Conservation (phyloP, 1,139 yeast species). For the Taphrina betulina region DNA sequence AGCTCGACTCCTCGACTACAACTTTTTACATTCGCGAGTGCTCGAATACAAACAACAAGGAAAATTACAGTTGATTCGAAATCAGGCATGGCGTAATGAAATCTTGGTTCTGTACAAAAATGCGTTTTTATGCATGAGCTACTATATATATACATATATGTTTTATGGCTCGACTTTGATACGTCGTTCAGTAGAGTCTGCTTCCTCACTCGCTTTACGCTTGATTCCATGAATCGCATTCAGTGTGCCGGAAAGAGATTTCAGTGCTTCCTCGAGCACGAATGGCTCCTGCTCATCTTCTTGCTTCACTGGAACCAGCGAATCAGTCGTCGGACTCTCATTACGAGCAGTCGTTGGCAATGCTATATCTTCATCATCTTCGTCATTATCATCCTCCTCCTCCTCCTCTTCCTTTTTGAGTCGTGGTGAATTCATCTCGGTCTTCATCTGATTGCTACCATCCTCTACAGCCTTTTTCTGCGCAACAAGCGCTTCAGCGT, state of each 20-base stretch:
- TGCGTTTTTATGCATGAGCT: too few relatives aligned
- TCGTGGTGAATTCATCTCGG: neutral
- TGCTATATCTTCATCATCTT: slow-evolving; percentile 10
- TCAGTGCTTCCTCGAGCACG: slow-evolving; percentile 6
- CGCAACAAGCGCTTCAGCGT: slow-evolving; percentile 57
- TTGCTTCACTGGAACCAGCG: neutral
- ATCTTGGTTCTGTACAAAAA: too few relatives aligned
- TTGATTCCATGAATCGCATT: slow-evolving; percentile 7
- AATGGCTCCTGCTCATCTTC: slow-evolving; percentile 1
- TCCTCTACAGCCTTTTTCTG: too few relatives aligned
- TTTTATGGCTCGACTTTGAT: too few relatives aligned
- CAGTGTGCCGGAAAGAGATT: slow-evolving; percentile 13
- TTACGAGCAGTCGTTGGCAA: neutral
- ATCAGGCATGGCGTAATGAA: too few relatives aligned
- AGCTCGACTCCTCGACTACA: too few relatives aligned
- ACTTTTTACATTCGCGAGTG: too few relatives aligned
- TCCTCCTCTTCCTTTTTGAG: neutral
- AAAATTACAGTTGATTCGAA: too few relatives aligned
- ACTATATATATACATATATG: too few relatives aligned
- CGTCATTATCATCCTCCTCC: neutral
- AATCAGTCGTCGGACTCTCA: neutral
- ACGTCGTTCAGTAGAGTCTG: slow-evolving; percentile 13
- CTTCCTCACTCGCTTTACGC: slow-evolving; percentile 25
- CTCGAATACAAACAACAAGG: too few relatives aligned
- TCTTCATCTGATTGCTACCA: neutral